phyloP scores from a whole-genome alignment of 2,329 filamentous ascomycete genomes.

The Trichoderma sp. region DNA sequence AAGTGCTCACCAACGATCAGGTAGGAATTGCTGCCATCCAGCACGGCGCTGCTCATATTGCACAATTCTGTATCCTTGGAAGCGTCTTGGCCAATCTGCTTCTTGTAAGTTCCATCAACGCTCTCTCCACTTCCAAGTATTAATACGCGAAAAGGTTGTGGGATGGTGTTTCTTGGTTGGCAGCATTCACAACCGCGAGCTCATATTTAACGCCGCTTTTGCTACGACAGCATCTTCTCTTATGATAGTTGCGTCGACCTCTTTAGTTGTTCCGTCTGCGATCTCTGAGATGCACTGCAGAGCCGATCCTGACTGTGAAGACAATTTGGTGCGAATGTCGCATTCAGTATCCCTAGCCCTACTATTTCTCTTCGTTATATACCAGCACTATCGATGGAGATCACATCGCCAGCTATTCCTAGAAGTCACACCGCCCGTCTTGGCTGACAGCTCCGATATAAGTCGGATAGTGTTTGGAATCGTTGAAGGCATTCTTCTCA shows the following conservation, averaged over 20 bases:
- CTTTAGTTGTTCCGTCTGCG: constrained; percentile 10
- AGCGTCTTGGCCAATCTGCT: constrained; percentile 17
- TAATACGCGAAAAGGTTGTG: neutral
- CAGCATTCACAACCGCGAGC: neutral
- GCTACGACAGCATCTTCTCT: constrained; percentile 16
- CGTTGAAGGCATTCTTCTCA: neutral
- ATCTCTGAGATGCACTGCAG: constrained; percentile 12
- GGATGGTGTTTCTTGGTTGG: constrained; percentile 16
- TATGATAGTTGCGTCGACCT: constrained; percentile 14
- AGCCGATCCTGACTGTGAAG: neutral
- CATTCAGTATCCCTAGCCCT: constrained; percentile 3
- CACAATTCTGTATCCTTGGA: constrained; percentile 9
- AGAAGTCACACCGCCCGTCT: neutral
- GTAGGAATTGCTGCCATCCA: constrained; percentile 8
- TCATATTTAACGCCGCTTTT: constrained; percentile 8
- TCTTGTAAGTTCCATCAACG: neutral
- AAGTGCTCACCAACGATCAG: neutral
- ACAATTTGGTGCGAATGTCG: constrained; percentile 4
- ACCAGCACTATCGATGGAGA: constrained; percentile 14
- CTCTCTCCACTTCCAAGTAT: neutral
- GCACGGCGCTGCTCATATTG: constrained; percentile 4
- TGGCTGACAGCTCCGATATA: neutral
- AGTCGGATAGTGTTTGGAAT: neutral
- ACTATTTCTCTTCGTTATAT: constrained; percentile 9
- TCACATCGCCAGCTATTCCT: constrained; percentile 9